Evolutionary conservation across 345 rosid genomes (phyloP).

Genomic region (Angophora floribunda): DNA sequence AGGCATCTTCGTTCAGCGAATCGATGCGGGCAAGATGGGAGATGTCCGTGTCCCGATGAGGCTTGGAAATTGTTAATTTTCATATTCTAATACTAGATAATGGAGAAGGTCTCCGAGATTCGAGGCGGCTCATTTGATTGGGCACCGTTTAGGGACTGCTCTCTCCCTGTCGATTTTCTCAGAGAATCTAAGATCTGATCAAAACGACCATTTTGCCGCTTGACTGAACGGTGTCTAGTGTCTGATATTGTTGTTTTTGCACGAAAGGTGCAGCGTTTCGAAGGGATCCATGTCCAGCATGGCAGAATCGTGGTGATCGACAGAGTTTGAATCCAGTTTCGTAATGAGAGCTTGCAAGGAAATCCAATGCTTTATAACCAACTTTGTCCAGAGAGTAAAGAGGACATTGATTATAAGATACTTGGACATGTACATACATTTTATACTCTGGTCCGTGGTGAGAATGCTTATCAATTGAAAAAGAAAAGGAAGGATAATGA

Average conservation of each 20-base stretch:
- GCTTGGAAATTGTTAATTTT: not conserved
- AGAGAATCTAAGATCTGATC: not conserved
- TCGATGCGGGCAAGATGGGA: not conserved
- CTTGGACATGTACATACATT: fast-evolving
- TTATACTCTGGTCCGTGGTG: too few species aligned
- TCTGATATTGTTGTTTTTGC: not conserved
- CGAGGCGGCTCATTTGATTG: not conserved
- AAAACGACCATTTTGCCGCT: not conserved
- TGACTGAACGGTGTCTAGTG: not conserved
- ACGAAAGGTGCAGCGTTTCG: not conserved
- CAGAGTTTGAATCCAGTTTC: too few species aligned
- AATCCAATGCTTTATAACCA: not conserved
- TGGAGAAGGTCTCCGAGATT: not conserved
- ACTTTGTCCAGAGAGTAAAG: not conserved
- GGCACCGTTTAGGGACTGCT: not conserved
- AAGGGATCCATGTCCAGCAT: not conserved
- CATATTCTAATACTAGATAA: not conserved
- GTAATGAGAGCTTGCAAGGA: too few species aligned
- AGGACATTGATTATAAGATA: too few species aligned
- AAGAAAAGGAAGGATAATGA: fast-evolving
- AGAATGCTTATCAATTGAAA: too few species aligned
- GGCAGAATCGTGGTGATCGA: not conserved
- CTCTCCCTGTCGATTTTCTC: not conserved
- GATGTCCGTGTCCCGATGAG: not conserved
- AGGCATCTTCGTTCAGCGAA: not conserved